These are phyloP conservation scores for Pneumocystis murina DNA, from an alignment of 1,139 yeast species.

Conservation along the genomic window DNA sequence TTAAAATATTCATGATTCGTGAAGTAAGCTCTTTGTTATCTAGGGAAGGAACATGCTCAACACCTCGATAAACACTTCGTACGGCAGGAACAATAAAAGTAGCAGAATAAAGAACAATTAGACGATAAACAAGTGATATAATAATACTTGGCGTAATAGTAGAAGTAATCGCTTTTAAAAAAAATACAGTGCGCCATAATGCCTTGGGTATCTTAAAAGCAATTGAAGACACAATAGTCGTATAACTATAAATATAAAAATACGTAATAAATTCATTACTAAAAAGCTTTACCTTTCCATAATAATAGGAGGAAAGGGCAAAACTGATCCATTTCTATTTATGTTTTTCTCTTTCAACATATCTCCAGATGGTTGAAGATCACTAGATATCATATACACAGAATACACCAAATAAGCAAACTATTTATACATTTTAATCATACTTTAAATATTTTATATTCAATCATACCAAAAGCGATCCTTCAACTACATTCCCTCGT, in stretches of 20 bases:
- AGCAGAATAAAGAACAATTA: slow-evolving; percentile 81
- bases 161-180: slow-evolving; percentile 49
- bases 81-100: slow-evolving; percentile 82
- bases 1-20: slow-evolving; percentile 15
- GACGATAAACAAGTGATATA: slow-evolving; percentile 67
- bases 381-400: slow-evolving; percentile 13
- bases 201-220: slow-evolving; percentile 34
- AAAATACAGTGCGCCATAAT: slow-evolving; percentile 50
- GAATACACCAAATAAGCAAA: slow-evolving; percentile 87
- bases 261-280: neutral
- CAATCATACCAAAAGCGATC: slow-evolving; percentile 39
- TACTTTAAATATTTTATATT: neutral
- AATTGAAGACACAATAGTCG: slow-evolving; percentile 29
- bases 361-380: slow-evolving; percentile 18
- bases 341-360: slow-evolving; percentile 9
- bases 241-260: slow-evolving; percentile 15
- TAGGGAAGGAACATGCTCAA: slow-evolving; percentile 7
- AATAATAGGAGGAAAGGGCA: slow-evolving; percentile 15
- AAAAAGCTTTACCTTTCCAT: slow-evolving; percentile 11
- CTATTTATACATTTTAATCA: neutral
- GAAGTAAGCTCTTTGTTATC: slow-evolving; percentile 3
- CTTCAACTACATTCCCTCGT: slow-evolving; percentile 76
- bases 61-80: slow-evolving; percentile 11
- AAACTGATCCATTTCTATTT: slow-evolving; percentile 8
- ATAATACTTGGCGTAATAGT: slow-evolving; percentile 72